These are phyloP conservation scores for Lolium rigidum DNA, from an alignment of 176 grass and related monocot genomes.

Conservation along the genomic window DNA sequence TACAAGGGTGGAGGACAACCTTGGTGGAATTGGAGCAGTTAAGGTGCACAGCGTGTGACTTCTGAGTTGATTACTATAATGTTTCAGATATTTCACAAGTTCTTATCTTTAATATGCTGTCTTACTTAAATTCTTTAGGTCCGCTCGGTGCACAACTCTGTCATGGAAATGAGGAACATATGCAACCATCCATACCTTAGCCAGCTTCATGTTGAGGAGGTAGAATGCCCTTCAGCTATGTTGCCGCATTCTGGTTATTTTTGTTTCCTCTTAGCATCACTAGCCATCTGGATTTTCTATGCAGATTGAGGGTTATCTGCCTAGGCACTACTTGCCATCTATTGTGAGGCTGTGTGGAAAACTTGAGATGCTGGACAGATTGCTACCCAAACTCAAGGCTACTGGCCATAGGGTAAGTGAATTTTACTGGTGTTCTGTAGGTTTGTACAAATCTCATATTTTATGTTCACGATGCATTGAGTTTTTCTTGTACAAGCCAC, in stretches of 20 bases:
- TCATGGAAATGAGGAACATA: conserved; percentile 99
- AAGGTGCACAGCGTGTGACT: conserved; percentile 57
- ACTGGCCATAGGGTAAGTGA: conserved; percentile 86
- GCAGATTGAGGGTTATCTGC: conserved; percentile 89
- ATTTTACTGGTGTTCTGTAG: conserved; percentile 13
- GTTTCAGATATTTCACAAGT: conserved; percentile 30
- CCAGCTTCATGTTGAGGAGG: conserved; percentile 94
- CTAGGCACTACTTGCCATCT: conserved; percentile 90
- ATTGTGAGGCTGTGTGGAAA: conserved; percentile 95
- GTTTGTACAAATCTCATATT: conserved; percentile 18
- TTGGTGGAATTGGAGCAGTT: conserved; percentile 81
- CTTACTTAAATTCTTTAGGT: conserved; percentile 57
- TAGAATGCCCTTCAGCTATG: conserved; percentile 40
- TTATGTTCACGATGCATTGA: not conserved
- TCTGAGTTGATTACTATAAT: conserved; percentile 41
- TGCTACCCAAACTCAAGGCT: conserved; percentile 95
- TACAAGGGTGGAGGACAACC: conserved; percentile 95
- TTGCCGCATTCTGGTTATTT: conserved; percentile 26
- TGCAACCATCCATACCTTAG: conserved; percentile 99
- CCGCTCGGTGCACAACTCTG: conserved; percentile 93
- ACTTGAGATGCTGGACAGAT: conserved; percentile 96
- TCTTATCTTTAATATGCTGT: conserved; percentile 25
- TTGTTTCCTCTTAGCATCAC: conserved; percentile 21
- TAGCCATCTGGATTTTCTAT: conserved; percentile 43
- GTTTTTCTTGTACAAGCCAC: not conserved